Base-by-base conservation (phyloP, 1,284 basidiomycete genomes). In the Ustilago trichophora region DNA sequence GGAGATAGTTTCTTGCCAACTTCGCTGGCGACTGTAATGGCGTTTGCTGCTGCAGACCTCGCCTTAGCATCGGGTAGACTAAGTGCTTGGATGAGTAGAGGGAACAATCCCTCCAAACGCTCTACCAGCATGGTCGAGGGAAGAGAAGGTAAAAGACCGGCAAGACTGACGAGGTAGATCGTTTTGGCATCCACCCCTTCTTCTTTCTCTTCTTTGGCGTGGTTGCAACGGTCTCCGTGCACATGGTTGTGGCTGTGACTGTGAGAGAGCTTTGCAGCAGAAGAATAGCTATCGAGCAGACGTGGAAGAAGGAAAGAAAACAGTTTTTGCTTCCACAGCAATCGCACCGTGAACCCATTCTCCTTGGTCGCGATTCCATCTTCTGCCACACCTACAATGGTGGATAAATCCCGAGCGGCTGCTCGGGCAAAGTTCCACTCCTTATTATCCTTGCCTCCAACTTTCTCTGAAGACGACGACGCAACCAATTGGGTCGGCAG, bases 81-180 rank as follows among this genome's bases (percentile, higher is more conserved):
- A 7, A 98, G 86, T 2, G 91, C 90, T 18, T 91, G 91, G 40
- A 98, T 84, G 1, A 99, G 86, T 15, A 98, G 84, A 0, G 95
- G 93, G 68, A 97, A 87, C 13, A 98, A 86, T 90, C 95, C 76
- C 1, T 26, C 21, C 19, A 75, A 45, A 5, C 46, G 41, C 13
- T 63, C 54, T 11, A 49, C 37, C 10, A 69, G 27, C 52, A 59
- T 48, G 1, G 88, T 85, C 58, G 89, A 89, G 0, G 94, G 93
- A 13, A 93, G 86, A 7, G 89, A 86, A 44, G 88, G 89, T 53
- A 98, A 87, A 8, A 98, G 84, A 8, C 89, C 89, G 0, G 91
- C 88, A 13, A 98, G 86, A 2, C 93, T 91, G 18, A 93, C 88
- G 6, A 98, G 87, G 79, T 91, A 89, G 2, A 92, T 87, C 2